Percentiles rank a stretch among this genome's conserved stretches.
Conservation (phyloP, 1,139 yeast genomes). For the Candida pseudoviswanathii region DNA sequence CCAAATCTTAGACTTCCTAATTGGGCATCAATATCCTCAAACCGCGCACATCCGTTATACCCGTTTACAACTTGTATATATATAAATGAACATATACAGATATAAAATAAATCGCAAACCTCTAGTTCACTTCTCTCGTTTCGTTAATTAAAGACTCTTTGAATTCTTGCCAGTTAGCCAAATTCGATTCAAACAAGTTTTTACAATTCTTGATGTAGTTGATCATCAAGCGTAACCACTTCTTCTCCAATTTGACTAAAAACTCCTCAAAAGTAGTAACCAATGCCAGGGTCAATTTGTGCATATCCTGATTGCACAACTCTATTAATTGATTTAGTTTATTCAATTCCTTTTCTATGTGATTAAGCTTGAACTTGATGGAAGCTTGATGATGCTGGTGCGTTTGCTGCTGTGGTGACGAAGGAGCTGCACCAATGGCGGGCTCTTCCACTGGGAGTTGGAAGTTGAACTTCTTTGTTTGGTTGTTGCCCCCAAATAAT, state of each 20-base stretch:
- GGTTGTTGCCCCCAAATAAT: conserved; percentile 44
- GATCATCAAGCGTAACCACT: conserved; percentile 44
- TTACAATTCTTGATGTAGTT: conserved; percentile 42
- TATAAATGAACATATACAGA: neutral
- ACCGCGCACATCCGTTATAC: neutral
- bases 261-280: conserved; percentile 35
- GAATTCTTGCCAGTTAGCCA: conserved; percentile 42
- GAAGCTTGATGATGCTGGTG: conserved; percentile 16
- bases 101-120: neutral
- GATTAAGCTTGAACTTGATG: conserved; percentile 31
- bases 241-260: conserved; percentile 36
- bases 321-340: conserved; percentile 47
- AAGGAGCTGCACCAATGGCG: neutral
- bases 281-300: conserved; percentile 34
- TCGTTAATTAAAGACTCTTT: conserved; percentile 21
- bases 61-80: neutral
- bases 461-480: conserved; percentile 18
- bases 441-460: conserved; percentile 15
- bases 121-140: conserved; percentile 14
- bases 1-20: conserved; percentile 14
- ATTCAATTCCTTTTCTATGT: conserved; percentile 43
- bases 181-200: conserved; percentile 38
- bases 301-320: conserved; percentile 40
- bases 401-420: conserved; percentile 6
- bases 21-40: neutral